Base-by-base conservation (phyloP, 805 yeast genomes). In the Zygoascus bituminiphila region DNA sequence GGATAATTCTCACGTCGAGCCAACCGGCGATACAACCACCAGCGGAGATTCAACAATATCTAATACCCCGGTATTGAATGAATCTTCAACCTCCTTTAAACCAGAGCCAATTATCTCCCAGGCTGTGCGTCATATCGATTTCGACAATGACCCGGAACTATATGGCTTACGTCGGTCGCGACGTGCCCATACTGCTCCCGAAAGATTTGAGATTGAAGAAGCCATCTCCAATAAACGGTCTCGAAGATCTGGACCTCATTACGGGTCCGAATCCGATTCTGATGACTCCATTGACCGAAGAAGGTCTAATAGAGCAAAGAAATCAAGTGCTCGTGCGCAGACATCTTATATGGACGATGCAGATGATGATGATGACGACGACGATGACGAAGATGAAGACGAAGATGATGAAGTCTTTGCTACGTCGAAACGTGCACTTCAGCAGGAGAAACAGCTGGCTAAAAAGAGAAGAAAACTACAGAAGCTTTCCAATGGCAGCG, bases 91-190 rank as follows among this genome's bases (percentile, higher is more conserved):
- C 5, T 17, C 20, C 17, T 9, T 20, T 9, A 36, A 5, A 9
- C 22, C 14, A 14, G 22, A 36, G 21, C 19, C 12, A 19, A 36
- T 36, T 12, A 5, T 36, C 20, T 6, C 39, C 4, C 14, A 12
- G 3, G 39, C 39, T 36, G 39, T 36, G 2, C 12, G 17, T 17
- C 39, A 19, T 19, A 43, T 51, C 23, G 55, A 54, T 42, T 55
- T 46, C 44, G 59, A 57, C 19, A 51, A 54, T 12, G 54, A 59
- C 51, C 70, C 74, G 7, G 71, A 66, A 56, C 64, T 70, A 22
- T 70, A 69, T 51, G 75, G 75, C 12, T 60, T 71, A 29, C 61
- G 75, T 17, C 61, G 75, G 37, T 62, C 69, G 45, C 57, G 65
- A 9, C 61, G 73, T n/a, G 55, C 65, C 8, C 67, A 63, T 47